These are phyloP conservation scores for Coemansia sp. DNA, from an alignment of 371 early-diverging fungal species.

Conservation along the genomic window DNA sequence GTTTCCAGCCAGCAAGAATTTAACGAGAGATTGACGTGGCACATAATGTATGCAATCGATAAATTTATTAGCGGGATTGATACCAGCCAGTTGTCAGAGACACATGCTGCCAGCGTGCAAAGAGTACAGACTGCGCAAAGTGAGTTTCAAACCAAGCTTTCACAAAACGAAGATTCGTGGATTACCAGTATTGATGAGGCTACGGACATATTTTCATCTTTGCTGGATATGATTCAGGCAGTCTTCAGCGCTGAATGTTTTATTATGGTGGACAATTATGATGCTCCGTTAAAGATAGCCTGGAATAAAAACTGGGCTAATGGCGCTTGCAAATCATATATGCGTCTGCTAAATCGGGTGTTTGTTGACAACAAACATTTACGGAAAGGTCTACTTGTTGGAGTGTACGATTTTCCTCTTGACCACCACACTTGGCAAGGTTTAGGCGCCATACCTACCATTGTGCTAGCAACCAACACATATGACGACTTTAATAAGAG, in stretches of 20 bases:
- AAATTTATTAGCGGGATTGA: neutral
- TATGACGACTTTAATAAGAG: neutral
- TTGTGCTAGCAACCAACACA: neutral
- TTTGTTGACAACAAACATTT: conserved; percentile 1
- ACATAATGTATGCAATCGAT: neutral
- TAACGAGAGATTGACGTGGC: neutral
- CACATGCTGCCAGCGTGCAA: neutral
- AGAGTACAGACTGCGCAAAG: neutral
- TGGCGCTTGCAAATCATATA: neutral
- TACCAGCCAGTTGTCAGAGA: neutral
- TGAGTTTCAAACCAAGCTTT: neutral
- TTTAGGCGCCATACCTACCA: neutral
- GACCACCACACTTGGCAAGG: neutral
- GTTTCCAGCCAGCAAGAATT: neutral
- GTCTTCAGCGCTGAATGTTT: neutral
- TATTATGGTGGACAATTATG: conserved; percentile 7
- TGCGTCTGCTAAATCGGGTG: neutral
- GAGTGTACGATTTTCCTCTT: neutral
- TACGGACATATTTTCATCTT: neutral
- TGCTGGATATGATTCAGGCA: neutral
- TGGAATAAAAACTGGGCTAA: neutral
- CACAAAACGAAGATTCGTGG: neutral
- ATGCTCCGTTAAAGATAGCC: neutral
- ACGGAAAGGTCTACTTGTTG: conserved; percentile 1
- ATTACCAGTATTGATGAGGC: neutral